Evolutionary conservation across 1,284 basidiomycete genomes (phyloP).

Genomic region (Apiotrichum gracile): DNA sequence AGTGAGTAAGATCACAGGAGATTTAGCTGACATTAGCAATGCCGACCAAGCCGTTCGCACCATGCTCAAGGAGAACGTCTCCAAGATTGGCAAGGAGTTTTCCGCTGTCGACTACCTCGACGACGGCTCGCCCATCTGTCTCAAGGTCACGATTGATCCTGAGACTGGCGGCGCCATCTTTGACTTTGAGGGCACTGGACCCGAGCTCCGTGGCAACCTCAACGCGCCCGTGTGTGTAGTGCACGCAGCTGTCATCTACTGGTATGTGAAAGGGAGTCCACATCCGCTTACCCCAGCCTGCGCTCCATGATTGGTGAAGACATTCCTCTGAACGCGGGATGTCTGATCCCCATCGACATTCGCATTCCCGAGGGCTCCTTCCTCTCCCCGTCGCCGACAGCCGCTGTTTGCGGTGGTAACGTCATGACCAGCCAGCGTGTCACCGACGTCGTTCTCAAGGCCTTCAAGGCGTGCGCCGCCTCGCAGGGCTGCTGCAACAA

Average conservation of each 20-base stretch:
- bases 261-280: no score
- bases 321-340: constrained; percentile 58
- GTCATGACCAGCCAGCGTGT: constrained; percentile 91
- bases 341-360: constrained; percentile 37
- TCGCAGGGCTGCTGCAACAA: constrained; percentile 67
- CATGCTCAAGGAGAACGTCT: constrained; percentile 59
- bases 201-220: constrained; percentile 58
- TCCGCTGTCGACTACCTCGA: constrained; percentile 49
- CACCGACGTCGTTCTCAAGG: constrained; percentile 88
- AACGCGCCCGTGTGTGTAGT: constrained; percentile 70
- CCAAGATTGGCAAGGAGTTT: constrained; percentile 60
- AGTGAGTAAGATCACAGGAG: no score
- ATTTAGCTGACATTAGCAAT: no score
- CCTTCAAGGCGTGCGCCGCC: constrained; percentile 87
- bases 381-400: constrained; percentile 72
- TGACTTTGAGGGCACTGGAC: constrained; percentile 82
- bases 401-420: constrained; percentile 89
- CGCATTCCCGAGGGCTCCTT: constrained; percentile 63
- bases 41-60: constrained; percentile 84
- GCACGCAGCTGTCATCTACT: constrained; percentile 88
- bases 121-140: constrained; percentile 38
- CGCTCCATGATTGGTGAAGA: constrained; percentile 85
- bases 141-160: constrained; percentile 76
- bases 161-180: constrained; percentile 72
- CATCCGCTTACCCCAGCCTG: no score